Base-by-base conservation (phyloP, 306 rosid species). In the Biancaea sappan region DNA sequence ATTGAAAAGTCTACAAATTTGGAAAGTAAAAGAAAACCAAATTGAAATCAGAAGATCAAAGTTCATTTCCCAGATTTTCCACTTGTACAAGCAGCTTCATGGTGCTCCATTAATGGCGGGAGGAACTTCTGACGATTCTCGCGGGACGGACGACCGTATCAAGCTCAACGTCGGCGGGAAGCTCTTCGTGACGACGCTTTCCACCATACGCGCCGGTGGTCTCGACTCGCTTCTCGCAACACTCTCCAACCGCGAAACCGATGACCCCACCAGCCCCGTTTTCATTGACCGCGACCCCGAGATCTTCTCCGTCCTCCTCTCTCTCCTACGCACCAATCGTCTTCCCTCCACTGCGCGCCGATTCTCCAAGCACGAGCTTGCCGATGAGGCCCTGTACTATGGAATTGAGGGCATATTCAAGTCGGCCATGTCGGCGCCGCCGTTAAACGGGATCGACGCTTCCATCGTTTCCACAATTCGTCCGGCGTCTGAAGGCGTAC, bases 281-380 rank as follows among this genome's bases (percentile, higher is more conserved):
- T 94, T 94, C 86, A 94, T 94, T 14, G 97, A 94, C 81, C 97
- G 97, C 0, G 96, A 94, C 79, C 96, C 96, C 0, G 97, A 91
- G 67, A 89, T 94, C 64, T 91, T 94, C 87, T 86, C 94, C 0
- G 91, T 87, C 50, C 89, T 91, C 35, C 92, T 94, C 56, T 94
- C 91, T 0, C 91, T 91, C 40, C 94, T 94, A 74, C 91, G 96
- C 31, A 89, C 96, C 25, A 77, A 84, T n/a, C 87, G 82, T 12
- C 78, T 94, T 8, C 94, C 97, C 38, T 86, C 93, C 70, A 78
- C 90, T 0, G 83, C 93, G 10, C 81, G 61, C 69, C 83, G 87
- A 18, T 94, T 94, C 84, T 75, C 96, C 57, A 89, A 81, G 24
- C 92, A 84, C 32, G 96, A 94, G 56, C 98, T 94, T 74, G 83